Base-by-base conservation (phyloP, 2,329 filamentous ascomycete genomes). In the Penicillium aurantiogriseum region DNA sequence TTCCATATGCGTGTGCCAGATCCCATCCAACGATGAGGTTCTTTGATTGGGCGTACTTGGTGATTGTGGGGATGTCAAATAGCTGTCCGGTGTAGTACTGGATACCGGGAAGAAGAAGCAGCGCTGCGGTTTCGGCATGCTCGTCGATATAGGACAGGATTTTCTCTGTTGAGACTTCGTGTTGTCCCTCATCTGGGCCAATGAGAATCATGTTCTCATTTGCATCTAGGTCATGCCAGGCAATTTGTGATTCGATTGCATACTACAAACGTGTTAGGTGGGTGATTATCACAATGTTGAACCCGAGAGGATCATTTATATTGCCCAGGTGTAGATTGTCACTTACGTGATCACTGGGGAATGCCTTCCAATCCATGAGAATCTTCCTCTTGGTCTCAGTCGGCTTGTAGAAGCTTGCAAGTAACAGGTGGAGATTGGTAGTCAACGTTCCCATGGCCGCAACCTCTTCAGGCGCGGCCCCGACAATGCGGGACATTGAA, bases 21-120 rank as follows among this genome's bases (percentile, higher is more conserved):
- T 95, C 91, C 91, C 91, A 96, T 21, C 91, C 90, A 1, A 93
- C 85, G 0, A 85, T 74, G 48, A 95, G 84, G 51, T 86, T 88
- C 54, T 83, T 83, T 1, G 79, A 79, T 62, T 87, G 87, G 0
- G 91, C 91, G 71, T 92, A 83, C 5, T 81, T 80, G 1, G 92
- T 96, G 71, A 96, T 96, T 40, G 77, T 80, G 31, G 83, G 77
- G 4, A 96, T 92, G 73, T 96, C 90, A 66, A 96, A 89, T 39
- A 88, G 82, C 71, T 96, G 92, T 58, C 92, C 92, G 3, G 88
- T 93, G 77, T 94, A 96, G 79, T 92, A 96, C 73, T 96, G 92
- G 40, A 96, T 88, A 21, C 91, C 92, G 0, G 91, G 91, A 0
- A 96, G 83, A 5, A 96, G 83, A 4, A 96, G 76, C 5, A 96